Percentiles rank a stretch among this genome's conserved stretches.
These are phyloP conservation scores for Ampelomyces quisqualis DNA, from an alignment of 2,329 filamentous ascomycete genomes.

Conservation along the genomic window DNA sequence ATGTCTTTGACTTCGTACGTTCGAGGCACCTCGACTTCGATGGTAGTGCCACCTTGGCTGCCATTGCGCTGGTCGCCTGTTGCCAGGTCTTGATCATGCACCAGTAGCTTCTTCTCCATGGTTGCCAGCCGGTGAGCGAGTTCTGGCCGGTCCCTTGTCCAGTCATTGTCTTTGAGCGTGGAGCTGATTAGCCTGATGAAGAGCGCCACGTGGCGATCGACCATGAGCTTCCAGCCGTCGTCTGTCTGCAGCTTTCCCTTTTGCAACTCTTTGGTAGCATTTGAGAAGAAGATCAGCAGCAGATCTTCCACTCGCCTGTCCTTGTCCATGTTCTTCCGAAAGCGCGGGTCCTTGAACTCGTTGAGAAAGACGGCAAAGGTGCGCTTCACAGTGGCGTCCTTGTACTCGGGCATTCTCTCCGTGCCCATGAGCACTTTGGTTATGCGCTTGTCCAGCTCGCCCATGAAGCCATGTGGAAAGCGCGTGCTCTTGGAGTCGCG, in stretches of 20 bases:
- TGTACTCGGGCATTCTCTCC: conserved; percentile 84
- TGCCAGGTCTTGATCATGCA: conserved; percentile 87
- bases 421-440: conserved; percentile 77
- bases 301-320: conserved; percentile 90
- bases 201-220: conserved; percentile 90
- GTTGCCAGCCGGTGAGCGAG: conserved; percentile 74
- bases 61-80: conserved; percentile 60
- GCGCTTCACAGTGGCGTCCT: conserved; percentile 85
- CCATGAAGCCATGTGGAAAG: conserved; percentile 71
- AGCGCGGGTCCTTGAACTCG: conserved; percentile 82
- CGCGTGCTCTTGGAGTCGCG: conserved; percentile 68
- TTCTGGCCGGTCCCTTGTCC: conserved; percentile 81
- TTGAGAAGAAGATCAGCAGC: conserved; percentile 93
- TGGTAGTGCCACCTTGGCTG: conserved; percentile 61
- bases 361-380: conserved; percentile 95
- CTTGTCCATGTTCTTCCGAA: conserved; percentile 89
- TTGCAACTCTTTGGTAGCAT: conserved; percentile 85
- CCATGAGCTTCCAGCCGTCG: conserved; percentile 85
- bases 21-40: conserved; percentile 80
- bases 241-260: conserved; percentile 75
- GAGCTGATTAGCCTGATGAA: conserved; percentile 85
- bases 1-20: conserved; percentile 96
- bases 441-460: conserved; percentile 73
- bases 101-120: conserved; percentile 89
- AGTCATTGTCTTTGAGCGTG: conserved; percentile 79